Base-by-base conservation (phyloP, 1,284 basidiomycete species). In the Phylloboletellus chloephorus region DNA sequence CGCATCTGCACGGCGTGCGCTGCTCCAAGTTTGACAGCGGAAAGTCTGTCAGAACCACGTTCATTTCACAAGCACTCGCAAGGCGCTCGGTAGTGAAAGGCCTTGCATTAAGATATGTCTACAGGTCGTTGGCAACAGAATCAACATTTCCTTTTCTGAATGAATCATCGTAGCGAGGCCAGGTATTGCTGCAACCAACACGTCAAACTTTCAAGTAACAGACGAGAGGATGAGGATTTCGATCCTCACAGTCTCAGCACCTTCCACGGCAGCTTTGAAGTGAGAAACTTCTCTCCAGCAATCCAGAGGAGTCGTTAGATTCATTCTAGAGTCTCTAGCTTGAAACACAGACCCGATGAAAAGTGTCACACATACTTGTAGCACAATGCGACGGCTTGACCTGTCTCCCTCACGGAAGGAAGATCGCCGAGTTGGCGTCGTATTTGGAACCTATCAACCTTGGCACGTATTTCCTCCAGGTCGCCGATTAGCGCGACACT, bases 251-350 rank as follows among this genome's bases (percentile, higher is more conserved):
- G 73, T 68, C 61, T 92, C 88, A 53, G 86, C 68, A 38, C 71
- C 64, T 9, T 73, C 71, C 12, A 91, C 83, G 1, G 82, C 75
- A 22, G 67, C 56, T 56, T 82, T 89, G 68, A 92, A 92, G 15
- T 70, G 71, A n/a, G 66, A 63, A 4, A 88, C 85, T 55, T 88
- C 76, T 47, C 68, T 71, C 82, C 81, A 88, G 63, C 88, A 92
- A 50, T 90, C 76, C 30, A 92, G 63, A 16, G 87, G 70, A 5
- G 71, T 75, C 0, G 66, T 64, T 5, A 68, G 60, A 54, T 88
- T 74, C 47, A 68, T 67, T 56, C 88, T 90, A 39, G 13, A 24
- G 31, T 31, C 44, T 8, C 51, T 22, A 41, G 39, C 48, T n/a
- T 30, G 39, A 22, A 15, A 29, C n/a, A 13, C 24, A 35, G n/a